Evolutionary conservation across 352 stramenopile species (phyloP).

Genomic region (Phytophthora cryptogea): DNA sequence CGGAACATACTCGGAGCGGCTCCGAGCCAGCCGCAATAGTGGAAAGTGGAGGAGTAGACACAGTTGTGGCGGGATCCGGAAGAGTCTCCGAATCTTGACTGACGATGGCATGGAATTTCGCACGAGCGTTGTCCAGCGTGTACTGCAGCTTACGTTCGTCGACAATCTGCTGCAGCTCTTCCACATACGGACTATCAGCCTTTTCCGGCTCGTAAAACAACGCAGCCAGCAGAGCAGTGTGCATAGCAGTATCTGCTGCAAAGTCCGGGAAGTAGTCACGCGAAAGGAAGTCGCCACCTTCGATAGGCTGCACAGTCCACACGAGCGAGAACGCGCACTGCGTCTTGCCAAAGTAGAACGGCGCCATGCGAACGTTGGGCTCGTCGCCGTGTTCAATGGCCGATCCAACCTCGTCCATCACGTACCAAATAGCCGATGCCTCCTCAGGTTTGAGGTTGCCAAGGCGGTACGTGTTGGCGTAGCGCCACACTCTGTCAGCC

Average conservation of each 20-base stretch:
- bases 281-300: slow-evolving; percentile 52
- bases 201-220: slow-evolving; percentile 48
- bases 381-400: slow-evolving; percentile 51
- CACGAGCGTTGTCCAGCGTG: slow-evolving; percentile 35
- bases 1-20: slow-evolving; percentile 41
- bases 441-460: slow-evolving; percentile 49
- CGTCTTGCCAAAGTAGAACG: slow-evolving; percentile 47
- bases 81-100: slow-evolving; percentile 44
- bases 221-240: slow-evolving; percentile 40
- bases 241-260: slow-evolving; percentile 34
- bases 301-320: slow-evolving; percentile 45
- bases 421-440: slow-evolving; percentile 54
- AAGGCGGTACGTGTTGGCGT: slow-evolving; percentile 56
- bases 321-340: slow-evolving; percentile 59
- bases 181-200: slow-evolving; percentile 31
- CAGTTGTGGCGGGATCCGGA: slow-evolving; percentile 32
- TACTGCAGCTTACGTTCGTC: slow-evolving; percentile 35
- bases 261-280: slow-evolving; percentile 50
- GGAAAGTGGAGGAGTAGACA: slow-evolving; percentile 29
- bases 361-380: slow-evolving; percentile 54
- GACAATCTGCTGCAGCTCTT: slow-evolving; percentile 36
- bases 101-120: slow-evolving; percentile 46
- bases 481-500: slow-evolving; percentile 46
- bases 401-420: slow-evolving; percentile 64
- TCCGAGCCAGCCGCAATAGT: slow-evolving; percentile 25